Evolutionary conservation across 1,284 basidiomycete species (phyloP).

Genomic region (Rhodotorula sp.): DNA sequence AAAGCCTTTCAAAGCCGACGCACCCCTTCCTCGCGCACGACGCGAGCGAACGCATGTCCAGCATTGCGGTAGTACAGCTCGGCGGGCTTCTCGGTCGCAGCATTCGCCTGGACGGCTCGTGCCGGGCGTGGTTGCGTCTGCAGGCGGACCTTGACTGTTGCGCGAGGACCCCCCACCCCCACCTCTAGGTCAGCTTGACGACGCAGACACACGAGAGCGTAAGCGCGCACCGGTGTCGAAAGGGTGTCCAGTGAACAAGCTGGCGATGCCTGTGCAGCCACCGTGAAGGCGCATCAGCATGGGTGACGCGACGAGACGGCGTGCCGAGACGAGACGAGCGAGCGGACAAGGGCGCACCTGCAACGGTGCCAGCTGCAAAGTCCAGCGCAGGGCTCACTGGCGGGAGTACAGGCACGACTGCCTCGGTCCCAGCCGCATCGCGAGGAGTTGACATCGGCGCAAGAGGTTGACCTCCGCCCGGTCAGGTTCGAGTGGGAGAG

Average conservation of each 20-base stretch:
- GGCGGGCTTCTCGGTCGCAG: background rate
- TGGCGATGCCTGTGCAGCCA: slow-evolving; percentile 11
- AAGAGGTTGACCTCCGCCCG: background rate
- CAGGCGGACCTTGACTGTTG: slow-evolving; percentile 26
- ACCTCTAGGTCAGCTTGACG: background rate
- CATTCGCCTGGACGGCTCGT: background rate
- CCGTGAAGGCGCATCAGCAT: background rate
- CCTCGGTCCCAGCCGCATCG: background rate
- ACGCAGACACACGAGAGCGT: background rate
- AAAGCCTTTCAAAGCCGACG: background rate
- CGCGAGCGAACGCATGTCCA: slow-evolving; percentile 63
- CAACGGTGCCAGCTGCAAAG: slow-evolving; percentile 72
- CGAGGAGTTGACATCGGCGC: slow-evolving; percentile 1
- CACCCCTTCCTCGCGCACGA: slow-evolving; percentile 62
- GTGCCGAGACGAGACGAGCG: background rate
- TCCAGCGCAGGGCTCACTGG: slow-evolving; percentile 60
- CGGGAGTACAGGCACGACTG: background rate
- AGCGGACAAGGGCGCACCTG: slow-evolving; percentile 53
- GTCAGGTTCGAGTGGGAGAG: background rate
- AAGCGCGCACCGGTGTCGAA: slow-evolving; percentile 28
- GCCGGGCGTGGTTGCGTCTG: slow-evolving; percentile 9
- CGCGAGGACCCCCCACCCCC: background rate
- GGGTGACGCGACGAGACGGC: background rate
- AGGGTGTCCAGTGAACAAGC: slow-evolving; percentile 27
- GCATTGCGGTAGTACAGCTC: slow-evolving; percentile 43